A percentile compares a stretch with the other conserved stretches of the same genome.
Conservation (phyloP, 768 basidiomycete species). For the Kwoniella botswanensis region DNA sequence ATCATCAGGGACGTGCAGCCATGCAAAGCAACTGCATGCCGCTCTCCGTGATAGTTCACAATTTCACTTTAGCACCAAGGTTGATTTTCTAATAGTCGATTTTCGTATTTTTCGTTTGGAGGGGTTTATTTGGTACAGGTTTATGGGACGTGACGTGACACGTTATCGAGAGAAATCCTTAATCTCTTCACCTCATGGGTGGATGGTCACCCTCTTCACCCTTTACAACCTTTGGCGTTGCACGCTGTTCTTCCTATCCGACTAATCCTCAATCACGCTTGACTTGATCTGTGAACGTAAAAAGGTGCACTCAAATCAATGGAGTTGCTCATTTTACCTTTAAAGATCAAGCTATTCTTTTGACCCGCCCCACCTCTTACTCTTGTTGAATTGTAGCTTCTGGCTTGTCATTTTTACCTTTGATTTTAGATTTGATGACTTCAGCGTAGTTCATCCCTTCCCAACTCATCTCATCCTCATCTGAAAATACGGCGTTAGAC, state of each 20-base stretch:
- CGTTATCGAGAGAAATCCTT: conserved; percentile 5
- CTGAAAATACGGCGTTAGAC: conserved; percentile 16
- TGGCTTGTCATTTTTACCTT: conserved; percentile 9
- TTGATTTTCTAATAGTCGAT: conserved; percentile 1
- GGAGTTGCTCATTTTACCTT: conserved; percentile 19
- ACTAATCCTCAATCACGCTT: conserved; percentile 11
- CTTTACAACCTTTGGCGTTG: conserved; percentile 33
- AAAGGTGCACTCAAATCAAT: not conserved
- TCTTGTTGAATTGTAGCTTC: conserved; percentile 20
- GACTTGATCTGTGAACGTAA: not conserved
- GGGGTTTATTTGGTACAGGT: conserved; percentile 7
- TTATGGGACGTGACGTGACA: conserved; percentile 30
- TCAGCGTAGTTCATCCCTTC: conserved; percentile 14
- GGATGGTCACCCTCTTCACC: conserved; percentile 8
- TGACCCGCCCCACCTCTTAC: conserved; percentile 12
- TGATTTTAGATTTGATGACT: conserved; percentile 12
- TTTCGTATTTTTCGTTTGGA: not conserved
- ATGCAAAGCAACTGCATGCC: not conserved
- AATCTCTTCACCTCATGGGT: conserved; percentile 3
- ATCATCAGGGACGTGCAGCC: conserved; percentile 1
- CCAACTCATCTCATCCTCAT: conserved; percentile 4
- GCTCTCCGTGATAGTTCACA: conserved; percentile 6
- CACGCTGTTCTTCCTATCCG: conserved; percentile 28
- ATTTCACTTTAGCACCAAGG: conserved; percentile 2
- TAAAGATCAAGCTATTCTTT: conserved; percentile 18